phyloP scores from a whole-genome alignment of 1,284 basidiomycete species.

The Leccinum angustisporum region DNA sequence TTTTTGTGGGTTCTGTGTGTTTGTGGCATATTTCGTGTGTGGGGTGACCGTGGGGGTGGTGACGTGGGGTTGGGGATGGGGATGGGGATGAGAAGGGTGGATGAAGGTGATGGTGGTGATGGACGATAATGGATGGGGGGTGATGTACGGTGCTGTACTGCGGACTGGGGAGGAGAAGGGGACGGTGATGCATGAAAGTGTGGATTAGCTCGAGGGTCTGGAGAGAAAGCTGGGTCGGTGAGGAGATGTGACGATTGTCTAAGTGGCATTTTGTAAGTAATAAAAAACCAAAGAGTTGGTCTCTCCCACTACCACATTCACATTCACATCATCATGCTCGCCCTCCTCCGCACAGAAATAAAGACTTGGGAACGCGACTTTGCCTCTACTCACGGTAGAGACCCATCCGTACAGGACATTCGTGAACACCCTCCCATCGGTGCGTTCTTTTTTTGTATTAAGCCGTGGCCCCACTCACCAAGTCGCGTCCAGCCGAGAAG shows the following conservation, averaged over 20 bases:
- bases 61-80: not conserved
- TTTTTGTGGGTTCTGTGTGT: no score
- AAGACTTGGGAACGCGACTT: constrained; percentile 85
- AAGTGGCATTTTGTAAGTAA: constrained; percentile 3
- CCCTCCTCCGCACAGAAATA: constrained; percentile 67
- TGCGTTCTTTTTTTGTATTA: constrained; percentile 38
- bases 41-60: no score
- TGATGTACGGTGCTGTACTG: not conserved
- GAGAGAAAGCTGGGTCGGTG: constrained; percentile 57
- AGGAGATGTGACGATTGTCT: constrained; percentile 18
- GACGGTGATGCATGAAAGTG: constrained; percentile 28
- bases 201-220: constrained; percentile 50
- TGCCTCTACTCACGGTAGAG: constrained; percentile 54
- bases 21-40: no score
- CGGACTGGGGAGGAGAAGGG: not conserved
- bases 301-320: constrained; percentile 15
- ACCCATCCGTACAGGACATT: constrained; percentile 79
- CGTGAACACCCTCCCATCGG: constrained; percentile 68
- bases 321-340: constrained; percentile 29
- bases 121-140: not conserved
- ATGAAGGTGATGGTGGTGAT: not conserved
- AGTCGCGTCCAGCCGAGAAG: constrained; percentile 58
- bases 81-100: not conserved
- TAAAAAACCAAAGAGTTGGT: not conserved
- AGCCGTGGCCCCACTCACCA: constrained; percentile 7